Percentiles rank a stretch among this genome's conserved stretches.
These are phyloP conservation scores for Marasmius sp. DNA, from an alignment of 1,284 basidiomycete genomes.

Conservation along the genomic window DNA sequence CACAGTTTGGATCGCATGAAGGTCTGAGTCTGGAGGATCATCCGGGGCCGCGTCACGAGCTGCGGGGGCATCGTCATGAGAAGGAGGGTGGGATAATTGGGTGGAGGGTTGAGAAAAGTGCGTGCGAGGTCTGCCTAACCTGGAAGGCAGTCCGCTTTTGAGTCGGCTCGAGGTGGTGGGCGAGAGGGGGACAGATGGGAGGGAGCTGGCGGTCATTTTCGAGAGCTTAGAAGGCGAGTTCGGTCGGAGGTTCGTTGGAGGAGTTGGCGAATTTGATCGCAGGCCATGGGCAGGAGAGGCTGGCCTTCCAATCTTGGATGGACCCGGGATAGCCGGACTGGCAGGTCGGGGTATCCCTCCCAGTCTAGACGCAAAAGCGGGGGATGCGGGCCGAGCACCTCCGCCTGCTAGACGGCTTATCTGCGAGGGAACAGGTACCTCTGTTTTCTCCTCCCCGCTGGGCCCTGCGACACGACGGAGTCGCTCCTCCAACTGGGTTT, in stretches of 20 bases:
- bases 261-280: slow-evolving; percentile 54
- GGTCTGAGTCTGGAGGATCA: slow-evolving; percentile 14
- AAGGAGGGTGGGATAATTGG: slow-evolving; percentile 23
- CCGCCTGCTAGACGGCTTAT: slow-evolving; percentile 54
- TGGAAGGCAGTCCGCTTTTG: slow-evolving; percentile 69
- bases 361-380: slow-evolving; percentile 41
- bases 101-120: slow-evolving; percentile 31
- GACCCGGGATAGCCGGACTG: slow-evolving; percentile 56
- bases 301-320: slow-evolving; percentile 59
- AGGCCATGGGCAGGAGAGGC: slow-evolving; percentile 55
- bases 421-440: slow-evolving; percentile 38
- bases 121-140: slow-evolving; percentile 60
- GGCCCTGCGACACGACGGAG: slow-evolving; percentile 78
- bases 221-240: slow-evolving; percentile 44
- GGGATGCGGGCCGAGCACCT: slow-evolving; percentile 55
- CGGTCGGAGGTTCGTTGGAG: slow-evolving; percentile 38
- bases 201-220: slow-evolving; percentile 25
- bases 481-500: slow-evolving; percentile 88
- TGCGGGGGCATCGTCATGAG: slow-evolving; percentile 16
- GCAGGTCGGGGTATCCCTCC: slow-evolving; percentile 56
- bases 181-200: slow-evolving; percentile 37
- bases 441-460: slow-evolving; percentile 49
- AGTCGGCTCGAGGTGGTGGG: slow-evolving; percentile 51
- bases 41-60: not conserved
- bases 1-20: slow-evolving; percentile 21